Percentiles rank a stretch among this genome's conserved stretches.
Conservation (phyloP, 177 flowering plant genomes). For the Tripterygium wilfordii region DNA sequence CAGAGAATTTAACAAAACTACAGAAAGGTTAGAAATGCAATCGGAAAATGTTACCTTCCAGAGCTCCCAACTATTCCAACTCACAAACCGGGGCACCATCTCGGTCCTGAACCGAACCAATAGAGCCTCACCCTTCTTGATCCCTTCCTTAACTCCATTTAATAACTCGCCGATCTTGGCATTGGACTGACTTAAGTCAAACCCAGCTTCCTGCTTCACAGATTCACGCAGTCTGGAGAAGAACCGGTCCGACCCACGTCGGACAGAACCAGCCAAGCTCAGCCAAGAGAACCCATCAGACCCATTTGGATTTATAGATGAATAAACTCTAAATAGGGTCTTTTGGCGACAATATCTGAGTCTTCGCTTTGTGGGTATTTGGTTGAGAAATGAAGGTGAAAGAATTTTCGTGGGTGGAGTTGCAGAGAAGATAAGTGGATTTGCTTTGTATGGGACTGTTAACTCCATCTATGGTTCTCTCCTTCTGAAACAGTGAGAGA, state of each 20-base stretch:
- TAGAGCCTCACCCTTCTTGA: conserved; percentile 27
- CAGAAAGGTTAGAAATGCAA: background rate
- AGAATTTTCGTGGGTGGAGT: conserved; percentile 6
- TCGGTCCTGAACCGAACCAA: conserved; percentile 44
- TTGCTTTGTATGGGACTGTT: conserved; percentile 15
- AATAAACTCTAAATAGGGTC: conserved; percentile 27
- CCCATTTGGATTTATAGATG: conserved; percentile 37
- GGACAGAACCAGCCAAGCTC: conserved; percentile 32
- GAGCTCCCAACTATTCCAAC: conserved; percentile 73
- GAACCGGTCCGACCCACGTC: conserved; percentile 52
- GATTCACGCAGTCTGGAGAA: conserved; percentile 46
- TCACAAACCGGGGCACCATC: conserved; percentile 45
- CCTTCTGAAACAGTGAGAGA: no score
- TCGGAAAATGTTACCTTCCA: conserved; percentile 76
- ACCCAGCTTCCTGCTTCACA: conserved; percentile 71
- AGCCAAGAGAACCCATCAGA: conserved; percentile 43
- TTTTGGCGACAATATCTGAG: conserved; percentile 21
- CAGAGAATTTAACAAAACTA: background rate
- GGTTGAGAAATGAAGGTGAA: conserved; percentile 11
- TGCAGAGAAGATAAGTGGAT: conserved; percentile 21
- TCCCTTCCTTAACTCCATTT: conserved; percentile 20
- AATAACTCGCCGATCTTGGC: conserved; percentile 28
- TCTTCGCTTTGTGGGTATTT: conserved; percentile 17
- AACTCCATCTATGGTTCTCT: conserved; percentile 45
- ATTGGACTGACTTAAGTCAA: conserved; percentile 39